Percentiles rank a stretch among this genome's conserved stretches.
These are phyloP conservation scores for Leccinum angustisporum DNA, from an alignment of 1,284 basidiomycete genomes.

Conservation along the genomic window DNA sequence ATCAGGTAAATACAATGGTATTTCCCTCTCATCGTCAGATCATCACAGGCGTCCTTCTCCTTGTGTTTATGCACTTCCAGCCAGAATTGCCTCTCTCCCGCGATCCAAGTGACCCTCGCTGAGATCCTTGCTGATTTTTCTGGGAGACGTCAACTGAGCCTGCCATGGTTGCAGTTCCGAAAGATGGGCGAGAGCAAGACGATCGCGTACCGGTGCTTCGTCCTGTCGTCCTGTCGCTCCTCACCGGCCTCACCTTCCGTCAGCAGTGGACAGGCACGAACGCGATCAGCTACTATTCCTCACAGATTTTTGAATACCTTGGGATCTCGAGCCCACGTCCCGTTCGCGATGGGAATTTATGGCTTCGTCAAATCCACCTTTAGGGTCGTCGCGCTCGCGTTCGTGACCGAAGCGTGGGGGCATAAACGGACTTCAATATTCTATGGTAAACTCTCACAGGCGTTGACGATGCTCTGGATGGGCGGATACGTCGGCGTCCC, in stretches of 20 bases:
- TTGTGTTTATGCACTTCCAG: conserved; percentile 48
- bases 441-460: conserved; percentile 45
- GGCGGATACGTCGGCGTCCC: background rate
- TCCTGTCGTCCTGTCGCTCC: conserved; percentile 41
- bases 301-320: conserved; percentile 46
- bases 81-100: conserved; percentile 55
- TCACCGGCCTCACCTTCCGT: conserved; percentile 55
- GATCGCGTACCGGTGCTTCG: conserved; percentile 49
- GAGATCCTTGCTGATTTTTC: conserved; percentile 53
- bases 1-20: conserved; percentile 26
- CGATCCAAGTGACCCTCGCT: conserved; percentile 46
- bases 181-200: conserved; percentile 45
- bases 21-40: conserved; percentile 53
- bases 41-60: conserved; percentile 51
- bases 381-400: conserved; percentile 39
- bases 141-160: conserved; percentile 41
- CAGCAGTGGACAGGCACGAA: conserved; percentile 66
- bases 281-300: conserved; percentile 55
- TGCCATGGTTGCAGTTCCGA: conserved; percentile 36
- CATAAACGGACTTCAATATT: conserved; percentile 45
- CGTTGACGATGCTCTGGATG: conserved; percentile 49
- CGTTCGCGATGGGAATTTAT: conserved; percentile 60
- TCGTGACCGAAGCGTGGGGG: conserved; percentile 47
- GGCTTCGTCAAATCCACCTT: conserved; percentile 52
- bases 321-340: conserved; percentile 49